Evolutionary conservation across 208 protist species (phyloP), one percentile per base, ranked within the genome.

Genomic region (Naegleria lovaniensis): DNA sequence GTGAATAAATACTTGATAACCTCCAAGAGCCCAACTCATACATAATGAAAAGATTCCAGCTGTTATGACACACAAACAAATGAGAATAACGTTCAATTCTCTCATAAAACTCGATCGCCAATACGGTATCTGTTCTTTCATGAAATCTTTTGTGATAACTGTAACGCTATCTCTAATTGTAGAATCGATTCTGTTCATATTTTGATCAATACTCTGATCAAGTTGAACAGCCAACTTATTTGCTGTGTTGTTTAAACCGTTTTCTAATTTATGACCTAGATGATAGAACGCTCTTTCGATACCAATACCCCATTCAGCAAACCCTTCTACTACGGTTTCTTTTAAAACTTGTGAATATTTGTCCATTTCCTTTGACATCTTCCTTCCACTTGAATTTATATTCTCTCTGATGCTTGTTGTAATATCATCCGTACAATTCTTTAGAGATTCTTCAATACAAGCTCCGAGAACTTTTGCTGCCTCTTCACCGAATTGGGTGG

Each of bases 221-320:
- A 88, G 9, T 13, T 39, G n/a, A 36, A 38, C 9, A 58, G 33
- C 39, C n/a, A 88, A 13, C 55, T 29, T 88, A 88, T 39, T 39
- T 19, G 85, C 11, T 48, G 85, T 22, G 15, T 89, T 89, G 5
- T 52, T 67, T 40, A 89, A 67, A 67, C 85, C 85, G 29, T 39
- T 67, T n/a, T 89, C 85, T n/a, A 89, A 41, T 89, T 89, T 89
- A 43, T 67, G 41, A 36, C 85, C 85, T 25, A 89, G 15, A 40
- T 89, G 48, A 38, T 39, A 67, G 36, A 89, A 89, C 7, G 85
- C 41, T 67, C 85, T 58, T 67, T 89, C 85, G 19, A 89, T 89
- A n/a, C n/a, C 85, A 25, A 67, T 67, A 67, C 85, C 85, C 85
- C 85, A 89, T n/a, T 89, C 85, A 11, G 48, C 39, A 67, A 89